Conservation (phyloP, 352 stramenopile species). For the Phytophthora cactorum region DNA sequence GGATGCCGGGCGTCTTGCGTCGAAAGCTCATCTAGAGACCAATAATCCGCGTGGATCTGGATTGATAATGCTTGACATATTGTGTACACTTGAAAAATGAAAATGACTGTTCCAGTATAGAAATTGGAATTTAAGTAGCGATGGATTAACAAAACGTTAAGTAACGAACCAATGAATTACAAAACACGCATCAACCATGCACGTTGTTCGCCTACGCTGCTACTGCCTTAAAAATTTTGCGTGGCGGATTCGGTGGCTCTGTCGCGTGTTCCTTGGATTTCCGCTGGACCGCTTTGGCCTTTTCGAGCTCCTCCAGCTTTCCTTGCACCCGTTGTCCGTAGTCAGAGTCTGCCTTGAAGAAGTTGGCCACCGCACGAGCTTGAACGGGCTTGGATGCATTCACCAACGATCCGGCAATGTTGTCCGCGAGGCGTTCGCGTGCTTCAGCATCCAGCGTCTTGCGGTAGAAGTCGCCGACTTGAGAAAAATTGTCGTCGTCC, state of each 20-base stretch:
- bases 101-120: too few relatives aligned
- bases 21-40: constrained; percentile 12
- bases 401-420: constrained; percentile 85
- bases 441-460: constrained; percentile 70
- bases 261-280: constrained; percentile 25
- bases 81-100: too few relatives aligned
- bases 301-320: constrained; percentile 58
- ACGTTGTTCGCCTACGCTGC: background rate
- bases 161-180: too few relatives aligned
- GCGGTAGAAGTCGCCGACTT: constrained; percentile 83
- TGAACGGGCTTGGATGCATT: constrained; percentile 87
- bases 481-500: constrained; percentile 91
- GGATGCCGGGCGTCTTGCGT: background rate
- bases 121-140: too few relatives aligned
- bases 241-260: constrained; percentile 57
- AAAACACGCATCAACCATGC: too few relatives aligned
- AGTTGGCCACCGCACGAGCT: constrained; percentile 86
- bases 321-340: constrained; percentile 82
- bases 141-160: too few relatives aligned
- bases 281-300: constrained; percentile 5
- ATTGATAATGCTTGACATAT: too few relatives aligned
- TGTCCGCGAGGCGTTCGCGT: constrained; percentile 82
- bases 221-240: constrained; percentile 32
- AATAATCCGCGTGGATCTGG: background rate
- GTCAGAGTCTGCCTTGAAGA: constrained; percentile 78